A percentile compares a stretch with the other conserved stretches of the same genome.
These are phyloP conservation scores for Phycomyces nitens DNA, from an alignment of 192 early-diverging fungal genomes.

Conservation along the genomic window DNA sequence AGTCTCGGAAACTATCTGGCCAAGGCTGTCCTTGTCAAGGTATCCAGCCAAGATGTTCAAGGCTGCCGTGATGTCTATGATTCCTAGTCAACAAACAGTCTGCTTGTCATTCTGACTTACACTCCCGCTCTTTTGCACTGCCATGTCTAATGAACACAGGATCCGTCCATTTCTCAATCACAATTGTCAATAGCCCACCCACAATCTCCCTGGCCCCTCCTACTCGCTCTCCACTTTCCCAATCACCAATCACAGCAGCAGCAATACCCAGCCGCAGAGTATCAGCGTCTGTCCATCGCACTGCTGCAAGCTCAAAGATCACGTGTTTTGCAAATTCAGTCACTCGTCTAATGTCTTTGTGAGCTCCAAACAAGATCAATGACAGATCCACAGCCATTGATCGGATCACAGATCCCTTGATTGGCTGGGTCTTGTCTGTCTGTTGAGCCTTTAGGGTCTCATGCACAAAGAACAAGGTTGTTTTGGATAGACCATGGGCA, in stretches of 20 bases:
- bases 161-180: slow-evolving; percentile 6
- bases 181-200: not conserved
- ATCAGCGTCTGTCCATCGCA: slow-evolving; percentile 2
- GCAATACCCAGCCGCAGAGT: not conserved
- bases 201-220: not conserved
- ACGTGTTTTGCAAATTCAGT: not conserved
- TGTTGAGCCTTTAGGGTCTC: not conserved
- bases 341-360: not conserved
- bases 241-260: not conserved
- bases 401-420: not conserved
- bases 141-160: slow-evolving; percentile 12
- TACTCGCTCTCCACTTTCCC: not conserved
- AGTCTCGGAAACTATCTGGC: not conserved
- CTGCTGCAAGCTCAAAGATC: not conserved
- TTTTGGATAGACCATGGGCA: not conserved
- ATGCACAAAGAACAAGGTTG: not conserved
- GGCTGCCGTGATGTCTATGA: slow-evolving; percentile 11
- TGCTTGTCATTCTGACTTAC: not conserved
- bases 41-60: slow-evolving; percentile 4
- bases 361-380: not conserved
- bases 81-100: not conserved
- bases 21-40: not conserved
- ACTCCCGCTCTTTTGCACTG: slow-evolving; percentile 7
- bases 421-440: not conserved
- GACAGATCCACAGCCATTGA: not conserved